Conservation (phyloP, 2,329 filamentous ascomycete genomes). For the Phyllosticta capitalensis region DNA sequence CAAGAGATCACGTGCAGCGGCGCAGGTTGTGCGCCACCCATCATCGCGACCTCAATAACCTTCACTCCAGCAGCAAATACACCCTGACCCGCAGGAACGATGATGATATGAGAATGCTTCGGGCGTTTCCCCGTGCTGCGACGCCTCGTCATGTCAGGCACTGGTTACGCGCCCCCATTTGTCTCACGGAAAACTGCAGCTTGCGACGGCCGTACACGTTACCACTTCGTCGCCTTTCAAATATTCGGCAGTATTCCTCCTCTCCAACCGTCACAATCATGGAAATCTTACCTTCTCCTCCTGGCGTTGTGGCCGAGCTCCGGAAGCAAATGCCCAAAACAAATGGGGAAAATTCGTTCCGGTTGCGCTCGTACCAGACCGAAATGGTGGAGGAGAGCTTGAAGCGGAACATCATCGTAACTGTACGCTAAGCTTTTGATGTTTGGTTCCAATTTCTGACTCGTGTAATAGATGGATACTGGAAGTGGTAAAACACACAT, state of each 20-base stretch:
- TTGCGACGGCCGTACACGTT: neutral
- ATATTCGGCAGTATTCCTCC: neutral
- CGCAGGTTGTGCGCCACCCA: too few relatives aligned
- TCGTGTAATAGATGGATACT: constrained; percentile 32
- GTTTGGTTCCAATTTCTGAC: neutral
- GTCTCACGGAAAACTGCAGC: neutral
- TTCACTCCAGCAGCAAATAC: too few relatives aligned
- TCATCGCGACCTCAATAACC: too few relatives aligned
- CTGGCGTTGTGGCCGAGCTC: neutral
- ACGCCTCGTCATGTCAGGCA: neutral
- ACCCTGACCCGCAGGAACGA: neutral
- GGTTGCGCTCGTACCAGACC: constrained; percentile 37
- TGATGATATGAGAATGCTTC: neutral
- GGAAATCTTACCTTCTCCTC: neutral
- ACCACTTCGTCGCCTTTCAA: neutral
- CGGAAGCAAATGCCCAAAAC: neutral
- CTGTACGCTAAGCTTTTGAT: constrained; percentile 12
- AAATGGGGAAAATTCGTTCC: constrained; percentile 12
- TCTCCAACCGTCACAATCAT: neutral
- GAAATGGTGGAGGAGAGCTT: constrained; percentile 41
- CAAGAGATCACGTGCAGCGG: too few relatives aligned
- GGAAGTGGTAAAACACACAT: constrained; percentile 42
- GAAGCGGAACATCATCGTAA: constrained; percentile 37
- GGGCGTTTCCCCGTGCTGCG: neutral
- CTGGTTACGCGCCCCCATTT: neutral